Evolutionary conservation across 2,329 filamentous ascomycete genomes (phyloP).

Genomic region (Zasmidium citrigriseum): DNA sequence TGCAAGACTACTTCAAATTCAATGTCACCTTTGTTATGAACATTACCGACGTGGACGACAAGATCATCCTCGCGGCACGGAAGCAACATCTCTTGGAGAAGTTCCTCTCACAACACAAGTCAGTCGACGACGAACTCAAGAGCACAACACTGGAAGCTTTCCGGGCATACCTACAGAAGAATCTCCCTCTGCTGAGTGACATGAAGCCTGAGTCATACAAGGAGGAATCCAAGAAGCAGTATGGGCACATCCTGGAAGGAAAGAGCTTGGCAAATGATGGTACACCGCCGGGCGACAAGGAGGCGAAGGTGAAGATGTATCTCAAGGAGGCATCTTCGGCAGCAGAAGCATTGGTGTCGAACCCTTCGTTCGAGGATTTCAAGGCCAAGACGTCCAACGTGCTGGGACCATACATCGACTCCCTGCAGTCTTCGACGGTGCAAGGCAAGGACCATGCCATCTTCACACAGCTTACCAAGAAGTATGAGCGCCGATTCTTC

Average conservation of each 20-base stretch:
- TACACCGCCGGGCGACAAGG: constrained; percentile 66
- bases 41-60: constrained; percentile 75
- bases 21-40: constrained; percentile 89
- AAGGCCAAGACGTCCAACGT: constrained; percentile 65
- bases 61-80: constrained; percentile 66
- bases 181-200: constrained; percentile 57
- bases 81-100: constrained; percentile 77
- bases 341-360: constrained; percentile 50
- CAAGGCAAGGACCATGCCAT: constrained; percentile 68
- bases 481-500: constrained; percentile 85
- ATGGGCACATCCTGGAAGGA: constrained; percentile 57
- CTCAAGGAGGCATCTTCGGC: constrained; percentile 63
- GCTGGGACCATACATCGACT: constrained; percentile 79
- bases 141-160: constrained; percentile 55
- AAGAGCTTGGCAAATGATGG: constrained; percentile 55
- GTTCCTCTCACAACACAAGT: constrained; percentile 58
- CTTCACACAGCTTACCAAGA: constrained; percentile 82
- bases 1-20: constrained; percentile 81
- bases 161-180: constrained; percentile 65
- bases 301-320: constrained; percentile 90
- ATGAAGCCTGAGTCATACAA: constrained; percentile 50
- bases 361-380: constrained; percentile 45
- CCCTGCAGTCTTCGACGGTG: constrained; percentile 57
- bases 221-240: constrained; percentile 51
- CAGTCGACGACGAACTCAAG: constrained; percentile 48